Percentiles rank a stretch among this genome's conserved stretches.
phyloP scores from a whole-genome alignment of 192 early-diverging fungal genomes.

The Coemansia sp. region DNA sequence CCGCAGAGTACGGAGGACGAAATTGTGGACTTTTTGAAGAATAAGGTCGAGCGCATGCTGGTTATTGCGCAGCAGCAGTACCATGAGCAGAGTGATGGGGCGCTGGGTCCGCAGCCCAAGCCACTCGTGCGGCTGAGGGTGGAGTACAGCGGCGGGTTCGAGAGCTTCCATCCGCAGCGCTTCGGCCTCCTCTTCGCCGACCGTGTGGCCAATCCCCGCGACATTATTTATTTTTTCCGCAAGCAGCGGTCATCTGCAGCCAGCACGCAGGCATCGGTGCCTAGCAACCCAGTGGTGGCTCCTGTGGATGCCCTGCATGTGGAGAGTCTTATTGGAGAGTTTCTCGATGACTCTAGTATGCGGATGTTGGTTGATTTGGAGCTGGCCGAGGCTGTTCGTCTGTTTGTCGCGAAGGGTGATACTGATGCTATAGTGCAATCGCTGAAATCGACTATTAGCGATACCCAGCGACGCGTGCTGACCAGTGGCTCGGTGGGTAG shows the following conservation, averaged over 20 bases:
- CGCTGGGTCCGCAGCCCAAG: slow-evolving; percentile 56
- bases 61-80: slow-evolving; percentile 64
- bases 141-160: slow-evolving; percentile 83
- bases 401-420: slow-evolving; percentile 86
- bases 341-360: slow-evolving; percentile 65
- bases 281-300: slow-evolving; percentile 54
- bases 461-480: slow-evolving; percentile 34
- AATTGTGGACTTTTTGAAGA: slow-evolving; percentile 59
- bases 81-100: slow-evolving; percentile 34
- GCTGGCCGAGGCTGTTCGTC: slow-evolving; percentile 68
- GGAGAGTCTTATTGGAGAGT: slow-evolving; percentile 75
- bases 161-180: slow-evolving; percentile 79
- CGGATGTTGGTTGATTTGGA: slow-evolving; percentile 73
- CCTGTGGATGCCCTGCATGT: slow-evolving; percentile 68
- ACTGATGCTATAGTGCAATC: slow-evolving; percentile 77
- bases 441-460: slow-evolving; percentile 27
- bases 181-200: slow-evolving; percentile 82
- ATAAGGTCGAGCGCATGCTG: slow-evolving; percentile 58
- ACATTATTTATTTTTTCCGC: slow-evolving; percentile 81
- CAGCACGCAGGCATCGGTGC: slow-evolving; percentile 13
- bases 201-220: slow-evolving; percentile 83
- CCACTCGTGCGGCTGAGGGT: slow-evolving; percentile 82
- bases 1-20: slow-evolving; percentile 56
- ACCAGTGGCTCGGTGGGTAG: neutral
- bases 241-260: slow-evolving; percentile 29